Base-by-base conservation (phyloP, 2,329 filamentous ascomycete species). In the Talaromyces verruculosus region DNA sequence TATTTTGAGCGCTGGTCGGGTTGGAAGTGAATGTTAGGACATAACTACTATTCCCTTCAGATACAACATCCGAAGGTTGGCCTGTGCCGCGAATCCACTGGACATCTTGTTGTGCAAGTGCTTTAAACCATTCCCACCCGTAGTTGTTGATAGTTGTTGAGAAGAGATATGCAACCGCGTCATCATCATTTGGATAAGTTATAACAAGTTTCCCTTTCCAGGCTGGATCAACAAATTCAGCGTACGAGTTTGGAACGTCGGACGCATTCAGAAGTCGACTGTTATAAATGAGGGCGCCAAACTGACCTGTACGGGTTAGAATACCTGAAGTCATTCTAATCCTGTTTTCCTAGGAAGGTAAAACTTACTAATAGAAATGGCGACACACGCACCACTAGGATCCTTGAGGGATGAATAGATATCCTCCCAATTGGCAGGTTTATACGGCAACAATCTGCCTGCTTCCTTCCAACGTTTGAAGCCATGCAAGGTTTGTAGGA, bases 141-240 rank as follows among this genome's bases (percentile, higher is more conserved):
- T 82, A 76, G 41, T 82, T 69, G 60, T 78, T 67, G 66, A 81
- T 73, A 47, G 84, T 76, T 49, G 83, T 85, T 2, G 81, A 80
- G 49, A 77, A 86, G 0, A 84, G 74, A 2, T 69, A 71, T 13
- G 65, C 57, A 43, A 87, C 80, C 0, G 85, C 84, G 63, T 87
- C 85, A 49, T 87, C 85, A 47, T 87, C 85, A 66, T 86, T 85
- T 10, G 85, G 85, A 65, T 86, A 86, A 0, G 84, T 85, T 11
- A 87, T 71, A 2, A 82, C 81, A 4, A 87, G 74, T 72, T 84
- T 85, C 67, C 82, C 74, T 73, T 86, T 86, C 74, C 81, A 84
- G 65, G 83, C 79, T 0, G 84, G 83, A 7, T 79, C 76, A 2
- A 83, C 72, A 63, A 78, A 81, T 66, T 84, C 82, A 0, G 74